phyloP scores from a whole-genome alignment of 768 basidiomycete genomes.

The Leucogyrophana mollusca region DNA sequence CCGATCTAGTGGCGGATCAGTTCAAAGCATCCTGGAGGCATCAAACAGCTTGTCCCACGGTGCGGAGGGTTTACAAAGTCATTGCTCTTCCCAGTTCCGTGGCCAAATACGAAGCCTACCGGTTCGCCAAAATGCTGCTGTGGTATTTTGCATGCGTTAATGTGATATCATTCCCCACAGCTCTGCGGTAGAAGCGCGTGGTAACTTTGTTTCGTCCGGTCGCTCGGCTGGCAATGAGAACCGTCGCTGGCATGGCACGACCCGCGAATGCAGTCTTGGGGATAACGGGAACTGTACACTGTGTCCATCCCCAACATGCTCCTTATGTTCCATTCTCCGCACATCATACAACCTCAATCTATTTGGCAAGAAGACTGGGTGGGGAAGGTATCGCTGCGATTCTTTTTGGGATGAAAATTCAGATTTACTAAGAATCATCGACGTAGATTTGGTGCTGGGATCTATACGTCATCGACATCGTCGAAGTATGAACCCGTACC shows the following conservation, averaged over 20 bases:
- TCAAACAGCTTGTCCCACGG: constrained; percentile 52
- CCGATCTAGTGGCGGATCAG: constrained; percentile 54
- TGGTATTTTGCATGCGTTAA: not conserved
- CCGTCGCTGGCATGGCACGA: constrained; percentile 75
- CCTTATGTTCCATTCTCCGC: constrained; percentile 61
- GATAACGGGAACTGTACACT: constrained; percentile 53
- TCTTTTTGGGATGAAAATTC: not conserved
- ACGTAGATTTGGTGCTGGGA: constrained; percentile 63
- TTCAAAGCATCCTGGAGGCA: constrained; percentile 74
- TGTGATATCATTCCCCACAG: constrained; percentile 31
- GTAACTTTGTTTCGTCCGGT: constrained; percentile 53
- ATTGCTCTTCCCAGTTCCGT: constrained; percentile 46
- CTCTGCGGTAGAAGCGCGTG: constrained; percentile 53
- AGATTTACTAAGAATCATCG: not conserved
- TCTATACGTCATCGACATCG: constrained; percentile 78
- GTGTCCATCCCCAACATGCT: constrained; percentile 57
- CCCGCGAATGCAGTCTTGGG: constrained; percentile 60
- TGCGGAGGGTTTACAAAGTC: constrained; percentile 65
- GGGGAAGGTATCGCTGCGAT: constrained; percentile 53
- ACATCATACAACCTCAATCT: constrained; percentile 63
- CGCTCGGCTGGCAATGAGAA: constrained; percentile 69
- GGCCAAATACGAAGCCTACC: constrained; percentile 59
- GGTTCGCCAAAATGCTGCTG: constrained; percentile 32
- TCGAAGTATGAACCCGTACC: constrained; percentile 48
- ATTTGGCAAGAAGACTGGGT: constrained; percentile 69